A percentile compares a stretch with the other conserved stretches of the same genome.
These are phyloP conservation scores for Termitomyces sp. DNA, from an alignment of 768 basidiomycete genomes.

Conservation along the genomic window DNA sequence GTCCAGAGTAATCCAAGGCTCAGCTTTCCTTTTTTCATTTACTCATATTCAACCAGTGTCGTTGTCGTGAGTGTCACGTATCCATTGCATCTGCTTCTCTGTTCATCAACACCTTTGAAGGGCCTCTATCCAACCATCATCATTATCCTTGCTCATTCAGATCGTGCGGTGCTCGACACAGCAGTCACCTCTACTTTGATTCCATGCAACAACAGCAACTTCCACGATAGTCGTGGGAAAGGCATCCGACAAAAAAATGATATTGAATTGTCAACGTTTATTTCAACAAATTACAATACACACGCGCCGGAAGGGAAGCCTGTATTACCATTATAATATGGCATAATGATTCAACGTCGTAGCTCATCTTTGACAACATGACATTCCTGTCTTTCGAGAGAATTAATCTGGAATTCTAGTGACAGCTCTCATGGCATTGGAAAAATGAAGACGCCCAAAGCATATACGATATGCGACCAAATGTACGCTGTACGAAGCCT, in stretches of 20 bases:
- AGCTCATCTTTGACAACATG: background rate
- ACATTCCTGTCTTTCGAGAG: background rate
- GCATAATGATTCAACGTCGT: background rate
- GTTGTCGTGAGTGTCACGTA: conserved; percentile 1
- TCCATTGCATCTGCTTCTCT: background rate
- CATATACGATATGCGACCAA: too few species aligned
- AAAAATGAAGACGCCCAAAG: too few species aligned
- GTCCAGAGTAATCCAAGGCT: background rate
- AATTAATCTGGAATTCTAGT: background rate
- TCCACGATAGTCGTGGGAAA: background rate
- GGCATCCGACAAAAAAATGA: background rate
- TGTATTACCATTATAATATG: background rate
- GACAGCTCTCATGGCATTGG: too few species aligned
- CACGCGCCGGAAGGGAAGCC: background rate
- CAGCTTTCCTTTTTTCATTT: conserved; percentile 4
- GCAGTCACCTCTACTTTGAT: conserved; percentile 4
- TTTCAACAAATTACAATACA: background rate
- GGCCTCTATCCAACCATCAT: conserved; percentile 9
- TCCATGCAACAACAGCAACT: background rate
- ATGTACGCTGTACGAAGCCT: too few species aligned
- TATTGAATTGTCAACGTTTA: background rate
- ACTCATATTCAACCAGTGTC: conserved; percentile 8
- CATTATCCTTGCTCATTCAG: conserved; percentile 7
- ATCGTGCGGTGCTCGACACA: conserved; percentile 6
- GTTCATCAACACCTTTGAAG: background rate